phyloP scores from a whole-genome alignment of 177 flowering plant species.

The Vitis hybrid region DNA sequence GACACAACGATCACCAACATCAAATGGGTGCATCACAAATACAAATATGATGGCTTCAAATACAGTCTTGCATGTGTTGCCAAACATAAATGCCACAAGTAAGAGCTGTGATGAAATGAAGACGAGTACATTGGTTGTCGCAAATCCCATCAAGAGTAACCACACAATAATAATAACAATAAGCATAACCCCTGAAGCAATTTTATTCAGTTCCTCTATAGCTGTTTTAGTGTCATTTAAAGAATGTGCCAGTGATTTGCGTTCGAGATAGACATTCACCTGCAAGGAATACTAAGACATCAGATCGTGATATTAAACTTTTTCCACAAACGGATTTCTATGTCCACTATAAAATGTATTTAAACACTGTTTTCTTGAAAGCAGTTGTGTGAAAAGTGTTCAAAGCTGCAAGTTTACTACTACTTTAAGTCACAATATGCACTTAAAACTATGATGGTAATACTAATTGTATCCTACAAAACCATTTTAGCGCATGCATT shows the following conservation, averaged over 20 bases:
- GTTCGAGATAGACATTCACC: conserved; percentile 32
- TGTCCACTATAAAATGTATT: no score
- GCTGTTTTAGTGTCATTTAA: conserved; percentile 7
- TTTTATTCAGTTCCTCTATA: conserved; percentile 10
- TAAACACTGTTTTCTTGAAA: background rate
- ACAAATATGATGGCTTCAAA: conserved; percentile 89
- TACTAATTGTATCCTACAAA: no score
- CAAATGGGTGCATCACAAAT: conserved; percentile 93
- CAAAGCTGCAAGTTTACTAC: no score
- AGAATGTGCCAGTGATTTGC: background rate
- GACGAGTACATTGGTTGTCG: conserved; percentile 8
- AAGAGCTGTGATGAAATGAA: conserved; percentile 8
- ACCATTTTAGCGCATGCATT: no score
- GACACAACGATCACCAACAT: conserved; percentile 94
- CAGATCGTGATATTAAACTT: background rate
- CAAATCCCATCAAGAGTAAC: conserved; percentile 12
- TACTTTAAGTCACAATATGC: no score
- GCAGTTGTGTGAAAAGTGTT: no score
- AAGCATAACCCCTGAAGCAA: background rate
- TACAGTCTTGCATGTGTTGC: conserved; percentile 75
- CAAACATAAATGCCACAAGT: conserved; percentile 59
- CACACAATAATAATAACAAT: background rate
- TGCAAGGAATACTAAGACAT: conserved; percentile 27
- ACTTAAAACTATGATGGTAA: no score
- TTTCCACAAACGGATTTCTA: background rate